These are phyloP conservation scores for Lumnitzera littorea DNA, from an alignment of 345 rosid genomes.

Conservation along the genomic window DNA sequence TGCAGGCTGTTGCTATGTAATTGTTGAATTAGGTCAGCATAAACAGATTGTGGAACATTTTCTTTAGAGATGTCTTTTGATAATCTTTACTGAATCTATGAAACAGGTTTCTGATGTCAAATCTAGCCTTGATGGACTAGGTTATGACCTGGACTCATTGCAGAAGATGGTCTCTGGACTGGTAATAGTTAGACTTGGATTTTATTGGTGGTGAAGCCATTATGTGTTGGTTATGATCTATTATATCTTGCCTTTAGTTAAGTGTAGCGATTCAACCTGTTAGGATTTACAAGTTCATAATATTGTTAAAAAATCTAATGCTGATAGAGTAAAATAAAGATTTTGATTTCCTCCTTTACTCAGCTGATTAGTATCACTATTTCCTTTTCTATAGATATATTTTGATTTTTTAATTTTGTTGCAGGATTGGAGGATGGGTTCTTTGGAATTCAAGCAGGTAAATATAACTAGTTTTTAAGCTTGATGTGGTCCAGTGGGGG, in stretches of 20 bases:
- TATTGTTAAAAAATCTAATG: too few species aligned
- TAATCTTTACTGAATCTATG: slow-evolving; percentile 4
- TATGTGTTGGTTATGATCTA: not conserved
- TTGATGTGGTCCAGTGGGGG: not conserved
- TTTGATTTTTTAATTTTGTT: slow-evolving; percentile 13
- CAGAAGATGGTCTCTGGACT: slow-evolving; percentile 50
- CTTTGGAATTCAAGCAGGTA: slow-evolving; percentile 86
- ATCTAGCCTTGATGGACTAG: slow-evolving; percentile 51
- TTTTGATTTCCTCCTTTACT: not conserved
- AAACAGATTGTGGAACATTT: not conserved
- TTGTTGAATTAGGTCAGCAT: not conserved
- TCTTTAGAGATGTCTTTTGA: not conserved
- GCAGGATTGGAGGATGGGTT: slow-evolving; percentile 78
- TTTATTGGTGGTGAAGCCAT: not conserved
- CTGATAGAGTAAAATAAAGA: too few species aligned
- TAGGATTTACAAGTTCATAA: too few species aligned
- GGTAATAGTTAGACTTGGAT: slow-evolving; percentile 33
- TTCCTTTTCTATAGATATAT: not conserved
- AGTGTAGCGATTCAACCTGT: not conserved
- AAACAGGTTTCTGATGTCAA: slow-evolving; percentile 63
- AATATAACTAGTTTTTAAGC: not conserved
- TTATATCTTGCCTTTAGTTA: not conserved
- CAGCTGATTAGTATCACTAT: not conserved
- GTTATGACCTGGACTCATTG: slow-evolving; percentile 51
- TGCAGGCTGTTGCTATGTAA: not conserved